Base-by-base conservation (phyloP, 768 basidiomycete genomes). In the Rhizopogon vinicolor region DNA sequence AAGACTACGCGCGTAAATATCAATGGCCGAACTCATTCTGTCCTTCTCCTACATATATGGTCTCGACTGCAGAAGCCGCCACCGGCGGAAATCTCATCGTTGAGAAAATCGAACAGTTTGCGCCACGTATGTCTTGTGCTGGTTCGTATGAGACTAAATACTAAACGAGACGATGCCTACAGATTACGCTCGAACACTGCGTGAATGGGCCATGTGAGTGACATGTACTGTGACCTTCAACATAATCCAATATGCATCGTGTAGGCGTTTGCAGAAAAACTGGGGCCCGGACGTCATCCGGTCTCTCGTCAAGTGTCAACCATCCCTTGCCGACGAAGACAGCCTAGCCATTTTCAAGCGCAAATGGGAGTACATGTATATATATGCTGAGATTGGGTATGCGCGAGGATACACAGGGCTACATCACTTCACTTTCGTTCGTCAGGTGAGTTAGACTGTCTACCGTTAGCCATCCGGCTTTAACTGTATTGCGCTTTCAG, bases 311-410 rank as follows among this genome's bases (percentile, higher is more conserved):
- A 45, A 61, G 49, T 45, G 42, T 22, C 51, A 59, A 22, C 62
- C 62, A 16, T 45, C 55, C 19, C 51, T 63, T 14, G 39, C 44
- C 4, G 52, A 59, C 29, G 51, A 44, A 43, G 37, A 58, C 64
- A 70, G 62, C 56, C 69, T 59, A 60, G 56, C 71, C 51, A 68
- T 74, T 7, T 74, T 77, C 62, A 72, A 70, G 62, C 58, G 74
- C 29, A 75, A 75, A 60, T 75, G 75, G 74, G 52, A 54, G 41
- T 65, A 63, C 48, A 60, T 59, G 63, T 65, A 52, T 31, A 54
- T 56, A 13, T 63, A 63, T 43, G 60, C 60, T 7, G 61, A 62
- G 44, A 55, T 61, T 43, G 61, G 59, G 9, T 62, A 62, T 41
- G 59, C 61, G 6, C 44, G 56, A 22, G 59, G 52, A 18, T 62